Evolutionary conservation across 495 filamentous ascomycete genomes (phyloP), one percentile per base, ranked within the genome.

Genomic region (Podospora sp.): DNA sequence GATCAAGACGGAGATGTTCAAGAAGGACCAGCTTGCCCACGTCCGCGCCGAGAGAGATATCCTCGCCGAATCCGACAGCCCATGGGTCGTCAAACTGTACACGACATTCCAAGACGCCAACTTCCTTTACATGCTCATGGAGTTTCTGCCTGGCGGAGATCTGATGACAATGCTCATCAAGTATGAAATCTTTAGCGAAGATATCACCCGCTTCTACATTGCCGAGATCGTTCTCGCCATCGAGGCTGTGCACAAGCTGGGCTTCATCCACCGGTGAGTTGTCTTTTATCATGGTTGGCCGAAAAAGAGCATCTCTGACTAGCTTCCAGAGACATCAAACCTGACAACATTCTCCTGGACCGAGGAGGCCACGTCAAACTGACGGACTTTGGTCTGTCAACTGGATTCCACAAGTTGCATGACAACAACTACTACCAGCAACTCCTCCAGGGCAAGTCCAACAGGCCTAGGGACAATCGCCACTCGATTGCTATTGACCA

Each of bases 161-260:
- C 79, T 99, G 74, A 99, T 99, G 95, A 99, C 95, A 35, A 99
- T 99, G 95, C 85, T 99, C 71, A 99, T 99, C 81, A 98, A 97
- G 83, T 98, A 99, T 75, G 95, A 99, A 77, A 97, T 99, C 73
- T 99, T 99, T 80, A 96, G 93, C 0, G 93, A 97, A 75, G 95
- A 98, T 66, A 97, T 99, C 71, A 99, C 95, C 35, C 88, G 96
- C 18, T 99, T 99, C 82, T 99, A 99, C 80, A 98, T 99, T 87
- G 95, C 96, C 25, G 94, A 99, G 79, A 94, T 98, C 73, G 91
- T 96, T 22, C 86, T 97, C 78, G 96, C 95, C 9, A 97, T 99
- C 68, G 96, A 99, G 74, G 94, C 95, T 2, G 95, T 99, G 52
- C 95, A 99, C 77, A 96, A 94, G 76, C 86, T 97, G 69, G 95